Evolutionary conservation across 2,329 filamentous ascomycete genomes (phyloP).

Genomic region (Lanzia echinophila): DNA sequence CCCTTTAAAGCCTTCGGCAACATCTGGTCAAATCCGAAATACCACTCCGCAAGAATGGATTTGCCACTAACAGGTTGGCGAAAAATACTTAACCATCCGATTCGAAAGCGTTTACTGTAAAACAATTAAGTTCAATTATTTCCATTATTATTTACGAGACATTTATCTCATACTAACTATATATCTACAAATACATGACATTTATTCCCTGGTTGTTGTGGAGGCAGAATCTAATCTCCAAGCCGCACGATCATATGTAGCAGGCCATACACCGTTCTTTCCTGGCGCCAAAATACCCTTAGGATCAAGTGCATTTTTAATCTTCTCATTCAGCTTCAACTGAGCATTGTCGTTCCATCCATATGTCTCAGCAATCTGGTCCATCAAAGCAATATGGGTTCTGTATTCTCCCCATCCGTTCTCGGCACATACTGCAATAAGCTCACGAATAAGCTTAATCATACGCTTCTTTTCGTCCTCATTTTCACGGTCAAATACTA

Average conservation of each 20-base stretch:
- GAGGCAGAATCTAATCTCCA: constrained; percentile 5
- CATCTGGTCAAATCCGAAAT: too few relatives aligned
- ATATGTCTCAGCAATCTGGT: constrained; percentile 40
- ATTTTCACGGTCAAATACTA: constrained; percentile 44
- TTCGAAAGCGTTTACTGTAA: too few relatives aligned
- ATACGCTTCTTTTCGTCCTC: constrained; percentile 33
- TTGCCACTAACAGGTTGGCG: too few relatives aligned
- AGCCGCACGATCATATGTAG: constrained; percentile 9
- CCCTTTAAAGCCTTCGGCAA: too few relatives aligned
- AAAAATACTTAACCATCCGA: too few relatives aligned
- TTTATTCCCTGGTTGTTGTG: too few relatives aligned
- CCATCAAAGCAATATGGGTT: constrained; percentile 40
- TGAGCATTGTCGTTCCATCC: constrained; percentile 36
- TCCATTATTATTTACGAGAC: too few relatives aligned
- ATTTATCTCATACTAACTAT: too few relatives aligned
- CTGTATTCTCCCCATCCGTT: constrained; percentile 41
- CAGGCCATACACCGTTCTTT: constrained; percentile 33
- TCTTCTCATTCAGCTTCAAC: constrained; percentile 37
- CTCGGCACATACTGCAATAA: constrained; percentile 36
- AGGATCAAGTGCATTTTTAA: constrained; percentile 42
- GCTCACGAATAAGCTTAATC: constrained; percentile 33
- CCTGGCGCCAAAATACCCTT: constrained; percentile 42
- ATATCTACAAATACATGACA: too few relatives aligned
- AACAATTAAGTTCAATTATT: too few relatives aligned
- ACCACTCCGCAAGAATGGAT: too few relatives aligned